A percentile compares a stretch with the other conserved stretches of the same genome.
Conservation (phyloP, 805 yeast species). For the Vanderwaltozyma verrucispora region DNA sequence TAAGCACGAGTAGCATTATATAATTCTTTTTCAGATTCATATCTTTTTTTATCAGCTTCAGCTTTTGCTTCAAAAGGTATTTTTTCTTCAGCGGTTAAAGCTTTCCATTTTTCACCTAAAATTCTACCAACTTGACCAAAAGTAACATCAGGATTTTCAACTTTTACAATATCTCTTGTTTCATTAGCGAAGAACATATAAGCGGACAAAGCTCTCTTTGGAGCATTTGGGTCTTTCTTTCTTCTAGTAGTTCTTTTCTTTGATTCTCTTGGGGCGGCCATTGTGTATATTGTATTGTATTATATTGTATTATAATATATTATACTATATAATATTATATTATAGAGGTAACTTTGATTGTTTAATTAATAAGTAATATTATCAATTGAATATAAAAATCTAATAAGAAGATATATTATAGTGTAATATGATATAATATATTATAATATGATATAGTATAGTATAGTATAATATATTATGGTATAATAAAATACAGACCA, state of each 20-base stretch:
- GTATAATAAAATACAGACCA: not conserved
- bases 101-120: slow-evolving; percentile 96
- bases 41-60: slow-evolving; percentile 93
- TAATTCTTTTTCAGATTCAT: slow-evolving; percentile 90
- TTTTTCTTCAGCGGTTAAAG: slow-evolving; percentile 72
- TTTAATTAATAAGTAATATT: too few relatives aligned
- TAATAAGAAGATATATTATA: too few relatives aligned
- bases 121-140: slow-evolving; percentile 94
- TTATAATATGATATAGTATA: not conserved
- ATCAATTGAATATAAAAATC: too few relatives aligned
- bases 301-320: not conserved
- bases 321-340: too few relatives aligned
- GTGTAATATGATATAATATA: too few relatives aligned
- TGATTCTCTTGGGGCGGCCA: slow-evolving; percentile 33
- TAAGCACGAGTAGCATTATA: slow-evolving; percentile 39
- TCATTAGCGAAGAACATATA: slow-evolving; percentile 99
- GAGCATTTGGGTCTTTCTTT: slow-evolving; percentile 89
- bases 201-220: slow-evolving; percentile 96
- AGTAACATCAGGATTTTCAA: slow-evolving; percentile 92
- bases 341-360: too few relatives aligned
- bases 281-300: slow-evolving; percentile 4
- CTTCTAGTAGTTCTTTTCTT: slow-evolving; percentile 32
- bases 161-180: slow-evolving; percentile 89
- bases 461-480: not conserved
- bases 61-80: slow-evolving; percentile 89